Conservation (phyloP, 371 early-diverging fungal genomes). For the Mortierella sp. region DNA sequence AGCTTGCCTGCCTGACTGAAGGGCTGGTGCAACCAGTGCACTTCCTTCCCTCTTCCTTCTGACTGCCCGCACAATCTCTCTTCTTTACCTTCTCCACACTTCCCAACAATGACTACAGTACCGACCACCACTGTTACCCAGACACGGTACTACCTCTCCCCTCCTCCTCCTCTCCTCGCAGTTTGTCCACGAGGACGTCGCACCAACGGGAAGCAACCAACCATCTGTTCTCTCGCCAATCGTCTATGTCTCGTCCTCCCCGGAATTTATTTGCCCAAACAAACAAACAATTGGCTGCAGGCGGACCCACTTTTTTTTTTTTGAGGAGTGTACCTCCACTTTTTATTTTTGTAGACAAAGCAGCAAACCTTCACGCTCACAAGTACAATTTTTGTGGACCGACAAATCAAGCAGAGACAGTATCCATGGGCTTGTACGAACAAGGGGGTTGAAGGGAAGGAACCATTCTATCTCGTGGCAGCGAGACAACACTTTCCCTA, state of each 20-base stretch:
- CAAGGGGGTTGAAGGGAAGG: no score
- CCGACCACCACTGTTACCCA: not conserved
- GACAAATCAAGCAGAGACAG: not conserved
- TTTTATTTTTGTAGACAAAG: not conserved
- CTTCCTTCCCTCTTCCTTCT: not conserved
- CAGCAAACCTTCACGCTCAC: not conserved
- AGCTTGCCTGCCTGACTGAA: no score
- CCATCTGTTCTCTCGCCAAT: not conserved
- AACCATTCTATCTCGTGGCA: not conserved
- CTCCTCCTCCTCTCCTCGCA: not conserved
- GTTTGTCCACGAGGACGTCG: not conserved
- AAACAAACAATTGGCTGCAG: not conserved
- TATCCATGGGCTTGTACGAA: constrained; percentile 1
- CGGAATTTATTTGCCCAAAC: constrained; percentile 6
- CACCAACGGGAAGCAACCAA: constrained; percentile 5
- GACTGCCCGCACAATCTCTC: not conserved
- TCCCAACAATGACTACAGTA: not conserved
- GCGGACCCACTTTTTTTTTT: constrained; percentile 9
- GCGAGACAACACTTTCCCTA: not conserved
- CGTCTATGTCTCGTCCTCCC: not conserved
- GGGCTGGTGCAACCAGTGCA: not conserved
- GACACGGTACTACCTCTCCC: not conserved
- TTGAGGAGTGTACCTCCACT: not conserved
- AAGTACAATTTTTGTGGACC: not conserved
- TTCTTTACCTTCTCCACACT: not conserved